A percentile compares a stretch with the other conserved stretches of the same genome.
Evolutionary conservation across 805 yeast genomes (phyloP).

Genomic region (Candida sanyiensis): DNA sequence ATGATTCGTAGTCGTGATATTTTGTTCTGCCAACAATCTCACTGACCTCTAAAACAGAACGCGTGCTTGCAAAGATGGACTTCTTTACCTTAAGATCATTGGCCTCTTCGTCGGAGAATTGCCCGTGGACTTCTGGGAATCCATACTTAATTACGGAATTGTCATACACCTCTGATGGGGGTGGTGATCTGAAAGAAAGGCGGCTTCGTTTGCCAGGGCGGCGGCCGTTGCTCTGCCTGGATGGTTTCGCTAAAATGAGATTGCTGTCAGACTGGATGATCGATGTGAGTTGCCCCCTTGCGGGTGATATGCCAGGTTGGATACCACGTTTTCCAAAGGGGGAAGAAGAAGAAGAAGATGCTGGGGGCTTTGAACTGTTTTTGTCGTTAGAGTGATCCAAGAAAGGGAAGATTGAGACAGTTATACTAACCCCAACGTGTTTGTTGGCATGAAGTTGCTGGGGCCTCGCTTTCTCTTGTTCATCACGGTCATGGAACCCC

Average conservation of each 20-base stretch:
- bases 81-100: constrained; percentile 7
- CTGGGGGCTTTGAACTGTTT: too few species aligned
- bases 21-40: background rate
- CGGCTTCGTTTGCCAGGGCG: constrained; percentile 1
- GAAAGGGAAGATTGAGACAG: too few species aligned
- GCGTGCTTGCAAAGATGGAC: background rate
- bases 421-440: constrained; percentile 1
- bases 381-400: too few species aligned
- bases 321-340: too few species aligned
- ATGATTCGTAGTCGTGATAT: background rate
- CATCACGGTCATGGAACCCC: too few species aligned
- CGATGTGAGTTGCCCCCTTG: background rate
- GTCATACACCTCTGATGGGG: background rate
- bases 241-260: background rate
- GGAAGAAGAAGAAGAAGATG: background rate
- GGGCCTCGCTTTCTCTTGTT: too few species aligned
- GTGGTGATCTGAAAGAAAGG: background rate
- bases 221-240: too few species aligned
- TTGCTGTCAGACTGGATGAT: background rate
- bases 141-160: constrained; percentile 1
- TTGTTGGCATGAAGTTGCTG: constrained; percentile 1
- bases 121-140: background rate
- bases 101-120: constrained; percentile 12
- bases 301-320: background rate
- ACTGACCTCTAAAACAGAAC: background rate